Base-by-base conservation (phyloP, 495 filamentous ascomycete genomes). In the Aspergillus wentii region DNA sequence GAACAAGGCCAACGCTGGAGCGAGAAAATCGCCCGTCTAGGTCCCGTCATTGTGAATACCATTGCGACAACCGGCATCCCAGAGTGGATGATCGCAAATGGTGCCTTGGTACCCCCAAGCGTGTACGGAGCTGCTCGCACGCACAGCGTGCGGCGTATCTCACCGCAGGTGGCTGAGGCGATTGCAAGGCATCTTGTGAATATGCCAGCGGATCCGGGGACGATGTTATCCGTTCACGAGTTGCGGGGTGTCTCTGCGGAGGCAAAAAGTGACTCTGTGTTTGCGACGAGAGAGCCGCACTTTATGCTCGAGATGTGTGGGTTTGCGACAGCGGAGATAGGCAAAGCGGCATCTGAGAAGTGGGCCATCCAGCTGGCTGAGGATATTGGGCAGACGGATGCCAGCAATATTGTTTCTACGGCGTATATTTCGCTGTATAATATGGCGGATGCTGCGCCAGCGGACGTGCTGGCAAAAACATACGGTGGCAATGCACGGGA, bases 261-360 rank as follows among this genome's bases (percentile, higher is more conserved):
- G 17, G 23, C 33, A 6, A 33, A 27, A 6, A 20, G 9, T 11
- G 33, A 50, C 19, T 32, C 62, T 0, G 48, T 66, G 1, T 67
- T 68, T 40, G 46, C 21, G 8, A 15, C 51, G 4, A 46, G 62
- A 8, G 49, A 62, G 25, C 52, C 55, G 11, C 66, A 71, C 46
- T 61, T 54, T 38, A 53, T 67, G 57, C 14, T 67, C 0, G 66
- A 68, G 49, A 47, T 67, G 18, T 20, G 63, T 21, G 54, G 39
- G 1, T 49, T 29, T 25, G 36, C 22, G 5, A 36, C 16, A 5
- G 22, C 10, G 11, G 10, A 21, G 17, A 40, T 44, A 17, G 29
- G 17, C 3, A 15, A 21, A 13, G 42, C 33, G 8, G 33, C 32
- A 10, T 31, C 43, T 4, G 32, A 49, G 31, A n/a, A 37, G 7